These are phyloP conservation scores for Corylus avellana DNA, from an alignment of 306 rosid genomes.

Conservation along the genomic window DNA sequence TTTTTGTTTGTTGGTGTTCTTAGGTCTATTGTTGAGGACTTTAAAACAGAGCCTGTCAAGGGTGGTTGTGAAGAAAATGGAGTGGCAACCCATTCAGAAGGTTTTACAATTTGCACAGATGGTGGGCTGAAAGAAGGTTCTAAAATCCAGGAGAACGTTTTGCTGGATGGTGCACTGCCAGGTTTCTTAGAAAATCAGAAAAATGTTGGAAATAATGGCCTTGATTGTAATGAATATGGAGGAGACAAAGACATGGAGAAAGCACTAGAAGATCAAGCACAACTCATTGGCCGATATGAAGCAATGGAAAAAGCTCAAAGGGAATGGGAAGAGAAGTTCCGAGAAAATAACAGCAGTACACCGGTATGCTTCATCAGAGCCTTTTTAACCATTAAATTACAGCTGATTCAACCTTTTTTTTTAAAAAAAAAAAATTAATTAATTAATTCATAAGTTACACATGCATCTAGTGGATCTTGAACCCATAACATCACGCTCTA, in stretches of 20 bases:
- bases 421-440: background rate
- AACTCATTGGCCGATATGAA: slow-evolving; percentile 75
- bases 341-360: slow-evolving; percentile 77
- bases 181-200: slow-evolving; percentile 29
- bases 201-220: slow-evolving; percentile 30
- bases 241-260: slow-evolving; percentile 65
- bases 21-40: slow-evolving; percentile 58
- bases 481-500: background rate
- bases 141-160: slow-evolving; percentile 40
- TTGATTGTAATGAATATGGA: slow-evolving; percentile 44
- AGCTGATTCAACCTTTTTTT: background rate
- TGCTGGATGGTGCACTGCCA: slow-evolving; percentile 24
- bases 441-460: background rate
- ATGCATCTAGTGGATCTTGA: background rate
- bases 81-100: slow-evolving; percentile 46
- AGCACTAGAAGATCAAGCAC: slow-evolving; percentile 75
- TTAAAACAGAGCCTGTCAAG: slow-evolving; percentile 30
- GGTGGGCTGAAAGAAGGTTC: slow-evolving; percentile 40
- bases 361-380: slow-evolving; percentile 56
- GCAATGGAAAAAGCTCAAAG: slow-evolving; percentile 93
- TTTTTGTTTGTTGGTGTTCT: slow-evolving; percentile 21
- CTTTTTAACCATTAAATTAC: slow-evolving; percentile 6
- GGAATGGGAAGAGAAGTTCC: slow-evolving; percentile 92
- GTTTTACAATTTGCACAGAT: slow-evolving; percentile 38
- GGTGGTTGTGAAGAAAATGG: slow-evolving; percentile 45